phyloP scores from a whole-genome alignment of 805 yeast genomes.

The Metschnikowia colocasiae region DNA sequence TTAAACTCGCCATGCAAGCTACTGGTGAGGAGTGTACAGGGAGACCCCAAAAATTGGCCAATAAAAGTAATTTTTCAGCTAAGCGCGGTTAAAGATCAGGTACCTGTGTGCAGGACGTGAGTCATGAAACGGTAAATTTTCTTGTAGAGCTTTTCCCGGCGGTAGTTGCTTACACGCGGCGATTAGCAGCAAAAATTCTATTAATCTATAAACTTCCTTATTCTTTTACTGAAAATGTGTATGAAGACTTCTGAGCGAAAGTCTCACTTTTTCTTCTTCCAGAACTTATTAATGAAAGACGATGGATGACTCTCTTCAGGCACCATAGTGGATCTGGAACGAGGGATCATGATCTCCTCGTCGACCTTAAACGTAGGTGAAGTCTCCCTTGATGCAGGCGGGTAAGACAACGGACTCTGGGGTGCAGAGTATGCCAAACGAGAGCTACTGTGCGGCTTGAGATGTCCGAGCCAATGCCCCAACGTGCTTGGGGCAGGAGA shows the following conservation, averaged over 20 bases:
- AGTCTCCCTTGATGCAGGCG: slow-evolving; percentile 5
- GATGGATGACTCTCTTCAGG: slow-evolving; percentile 8
- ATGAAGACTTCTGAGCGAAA: neutral
- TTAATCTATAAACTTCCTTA: slow-evolving; percentile 3
- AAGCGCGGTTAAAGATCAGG: slow-evolving; percentile 42
- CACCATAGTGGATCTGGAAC: slow-evolving; percentile 9
- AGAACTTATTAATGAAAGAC: slow-evolving; percentile 19
- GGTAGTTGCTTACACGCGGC: neutral
- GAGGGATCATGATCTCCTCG: slow-evolving; percentile 7
- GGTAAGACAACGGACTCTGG: slow-evolving; percentile 13
- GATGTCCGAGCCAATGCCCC: slow-evolving; percentile 6
- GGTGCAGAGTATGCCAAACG: slow-evolving; percentile 14
- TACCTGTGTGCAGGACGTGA: slow-evolving; percentile 10
- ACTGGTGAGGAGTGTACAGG: slow-evolving; percentile 2
- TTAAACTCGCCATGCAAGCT: slow-evolving; percentile 4
- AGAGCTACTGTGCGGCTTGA: slow-evolving; percentile 14
- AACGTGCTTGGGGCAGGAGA: slow-evolving; percentile 9
- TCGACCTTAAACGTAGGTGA: slow-evolving; percentile 6
- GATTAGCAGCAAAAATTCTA: neutral
- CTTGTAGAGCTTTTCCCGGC: neutral
- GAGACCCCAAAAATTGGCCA: slow-evolving; percentile 15
- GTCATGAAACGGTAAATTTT: neutral
- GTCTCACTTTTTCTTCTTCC: slow-evolving; percentile 19
- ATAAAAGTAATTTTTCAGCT: slow-evolving; percentile 30
- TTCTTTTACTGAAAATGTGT: neutral